Evolutionary conservation across 768 basidiomycete species (phyloP).

Genomic region (Leucosporidium scottii): DNA sequence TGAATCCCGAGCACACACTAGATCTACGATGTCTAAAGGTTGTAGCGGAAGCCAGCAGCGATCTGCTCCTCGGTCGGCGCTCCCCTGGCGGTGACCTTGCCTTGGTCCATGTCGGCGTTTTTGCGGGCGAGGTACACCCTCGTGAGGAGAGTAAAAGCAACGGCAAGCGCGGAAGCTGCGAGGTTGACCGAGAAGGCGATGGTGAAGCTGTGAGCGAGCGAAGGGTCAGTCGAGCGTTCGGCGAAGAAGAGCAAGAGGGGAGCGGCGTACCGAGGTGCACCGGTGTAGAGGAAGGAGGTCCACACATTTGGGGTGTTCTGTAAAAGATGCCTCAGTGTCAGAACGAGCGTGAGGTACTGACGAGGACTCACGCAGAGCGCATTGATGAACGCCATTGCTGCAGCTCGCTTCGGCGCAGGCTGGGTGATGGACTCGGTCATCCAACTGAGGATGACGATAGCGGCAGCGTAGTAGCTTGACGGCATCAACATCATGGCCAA

Average conservation of each 20-base stretch:
- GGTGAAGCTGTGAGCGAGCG: background rate
- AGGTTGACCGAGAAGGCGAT: constrained; percentile 1
- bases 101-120: constrained; percentile 38
- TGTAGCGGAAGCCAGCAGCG: constrained; percentile 39
- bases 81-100: constrained; percentile 33
- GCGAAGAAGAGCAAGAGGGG: constrained; percentile 16
- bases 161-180: constrained; percentile 5
- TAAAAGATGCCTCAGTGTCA: too few relatives aligned
- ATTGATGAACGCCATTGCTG: constrained; percentile 55
- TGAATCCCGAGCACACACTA: background rate
- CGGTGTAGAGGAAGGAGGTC: constrained; percentile 41
- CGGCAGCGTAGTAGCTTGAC: background rate
- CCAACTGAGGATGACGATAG: constrained; percentile 53
- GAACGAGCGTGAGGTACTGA: too few relatives aligned
- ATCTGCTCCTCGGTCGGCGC: constrained; percentile 39
- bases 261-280: constrained; percentile 29
- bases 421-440: constrained; percentile 58
- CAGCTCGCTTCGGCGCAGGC: constrained; percentile 76
- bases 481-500: constrained; percentile 54
- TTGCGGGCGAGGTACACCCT: constrained; percentile 38
- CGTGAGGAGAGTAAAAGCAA: constrained; percentile 33
- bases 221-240: too few relatives aligned
- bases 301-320: constrained; percentile 38
- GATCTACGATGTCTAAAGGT: constrained; percentile 25
- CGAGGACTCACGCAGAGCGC: too few relatives aligned